These are phyloP conservation scores for Trichoderma pleuroti DNA, from an alignment of 2,329 filamentous ascomycete species.

Conservation along the genomic window DNA sequence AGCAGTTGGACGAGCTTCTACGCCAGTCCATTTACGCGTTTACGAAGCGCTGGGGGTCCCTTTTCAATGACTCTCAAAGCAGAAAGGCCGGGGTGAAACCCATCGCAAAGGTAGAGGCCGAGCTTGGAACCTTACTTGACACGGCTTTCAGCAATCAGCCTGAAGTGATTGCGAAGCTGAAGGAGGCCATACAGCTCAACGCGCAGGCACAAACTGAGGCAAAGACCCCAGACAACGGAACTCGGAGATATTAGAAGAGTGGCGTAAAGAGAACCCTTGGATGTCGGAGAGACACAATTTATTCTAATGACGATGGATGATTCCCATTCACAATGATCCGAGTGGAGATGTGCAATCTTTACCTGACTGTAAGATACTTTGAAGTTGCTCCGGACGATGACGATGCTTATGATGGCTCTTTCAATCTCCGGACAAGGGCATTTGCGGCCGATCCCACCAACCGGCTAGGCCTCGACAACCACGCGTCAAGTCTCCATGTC, in stretches of 20 bases:
- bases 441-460: neutral
- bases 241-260: slow-evolving; percentile 28
- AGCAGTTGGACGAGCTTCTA: slow-evolving; percentile 61
- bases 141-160: slow-evolving; percentile 57
- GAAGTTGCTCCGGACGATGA: neutral
- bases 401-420: neutral
- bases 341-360: neutral
- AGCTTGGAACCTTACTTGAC: slow-evolving; percentile 55
- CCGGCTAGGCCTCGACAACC: neutral
- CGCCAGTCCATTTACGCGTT: slow-evolving; percentile 61
- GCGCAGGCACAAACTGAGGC: slow-evolving; percentile 50
- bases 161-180: slow-evolving; percentile 57
- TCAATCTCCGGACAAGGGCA: neutral
- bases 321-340: neutral
- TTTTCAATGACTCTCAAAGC: slow-evolving; percentile 48
- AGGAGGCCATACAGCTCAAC: slow-evolving; percentile 58
- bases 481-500: neutral
- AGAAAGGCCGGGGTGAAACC: slow-evolving; percentile 48
- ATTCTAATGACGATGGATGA: neutral
- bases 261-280: neutral
- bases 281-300: neutral
- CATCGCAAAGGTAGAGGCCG: slow-evolving; percentile 51
- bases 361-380: neutral
- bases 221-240: slow-evolving; percentile 35
- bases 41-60: slow-evolving; percentile 55